Evolutionary conservation across 345 rosid species (phyloP).

Genomic region (Cardamine occulta): DNA sequence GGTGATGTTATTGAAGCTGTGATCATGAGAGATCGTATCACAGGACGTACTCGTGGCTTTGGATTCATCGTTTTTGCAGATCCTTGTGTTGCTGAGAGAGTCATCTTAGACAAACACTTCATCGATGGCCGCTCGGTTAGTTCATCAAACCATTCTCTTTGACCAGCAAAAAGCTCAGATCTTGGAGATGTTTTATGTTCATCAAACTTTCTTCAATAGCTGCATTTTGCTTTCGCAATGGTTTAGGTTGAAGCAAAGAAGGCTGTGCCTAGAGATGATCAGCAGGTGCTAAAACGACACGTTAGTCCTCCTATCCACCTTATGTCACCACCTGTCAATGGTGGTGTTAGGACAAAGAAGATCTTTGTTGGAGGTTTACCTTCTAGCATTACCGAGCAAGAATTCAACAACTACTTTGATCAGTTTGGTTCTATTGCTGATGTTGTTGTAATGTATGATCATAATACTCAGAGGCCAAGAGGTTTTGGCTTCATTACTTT

Average conservation of each 20-base stretch:
- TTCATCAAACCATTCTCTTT: neutral
- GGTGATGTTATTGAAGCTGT: conserved; percentile 93
- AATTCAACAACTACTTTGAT: conserved; percentile 80
- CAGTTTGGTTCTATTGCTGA: conserved; percentile 83
- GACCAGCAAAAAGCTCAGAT: conserved; percentile 8
- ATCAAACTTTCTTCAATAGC: conserved; percentile 6
- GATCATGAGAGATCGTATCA: conserved; percentile 96
- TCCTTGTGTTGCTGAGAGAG: conserved; percentile 86
- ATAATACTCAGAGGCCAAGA: conserved; percentile 96
- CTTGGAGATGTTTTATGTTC: neutral
- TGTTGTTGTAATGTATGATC: conserved; percentile 97
- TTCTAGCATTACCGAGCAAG: conserved; percentile 62
- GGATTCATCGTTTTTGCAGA: conserved; percentile 90
- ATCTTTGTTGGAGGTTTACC: conserved; percentile 94
- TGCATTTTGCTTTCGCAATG: conserved; percentile 15
- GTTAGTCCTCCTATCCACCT: conserved; percentile 51
- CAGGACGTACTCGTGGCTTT: conserved; percentile 98
- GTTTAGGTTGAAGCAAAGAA: conserved; percentile 93
- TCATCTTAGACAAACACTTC: conserved; percentile 85
- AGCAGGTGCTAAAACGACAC: conserved; percentile 61
- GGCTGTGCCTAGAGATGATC: conserved; percentile 90
- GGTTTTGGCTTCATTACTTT: conserved; percentile 96
- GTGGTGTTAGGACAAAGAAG: conserved; percentile 70
- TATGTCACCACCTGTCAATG: conserved; percentile 36
- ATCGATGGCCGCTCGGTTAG: conserved; percentile 93